Conservation (phyloP, 2,329 filamentous ascomycete species). For the Diplodia seriata region DNA sequence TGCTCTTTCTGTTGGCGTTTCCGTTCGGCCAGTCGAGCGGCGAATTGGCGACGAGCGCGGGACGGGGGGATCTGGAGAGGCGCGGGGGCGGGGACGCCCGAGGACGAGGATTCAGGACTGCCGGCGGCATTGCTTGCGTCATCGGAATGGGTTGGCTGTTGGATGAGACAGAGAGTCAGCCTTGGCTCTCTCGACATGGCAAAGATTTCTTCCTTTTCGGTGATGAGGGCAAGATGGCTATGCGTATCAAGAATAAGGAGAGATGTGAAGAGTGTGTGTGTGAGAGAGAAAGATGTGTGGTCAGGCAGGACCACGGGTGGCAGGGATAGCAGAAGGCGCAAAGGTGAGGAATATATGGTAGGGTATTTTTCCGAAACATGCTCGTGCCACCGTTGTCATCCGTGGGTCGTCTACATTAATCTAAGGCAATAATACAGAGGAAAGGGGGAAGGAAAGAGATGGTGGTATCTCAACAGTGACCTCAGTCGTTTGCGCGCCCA, state of each 20-base stretch:
- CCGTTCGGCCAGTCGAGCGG: slow-evolving; percentile 74
- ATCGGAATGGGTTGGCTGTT: slow-evolving; percentile 32
- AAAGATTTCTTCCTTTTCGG: slow-evolving; percentile 38
- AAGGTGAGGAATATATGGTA: slow-evolving; percentile 30
- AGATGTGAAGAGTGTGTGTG: background rate
- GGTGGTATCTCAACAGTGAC: slow-evolving; percentile 28
- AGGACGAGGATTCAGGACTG: slow-evolving; percentile 47
- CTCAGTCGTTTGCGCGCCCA: slow-evolving; percentile 24
- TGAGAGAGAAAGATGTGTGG: background rate
- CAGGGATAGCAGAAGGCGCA: slow-evolving; percentile 26
- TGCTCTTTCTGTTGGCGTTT: slow-evolving; percentile 40
- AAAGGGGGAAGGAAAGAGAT: slow-evolving; percentile 29
- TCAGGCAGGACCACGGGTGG: slow-evolving; percentile 11
- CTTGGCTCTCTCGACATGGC: slow-evolving; percentile 38
- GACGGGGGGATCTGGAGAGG: slow-evolving; percentile 87
- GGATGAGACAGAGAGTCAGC: slow-evolving; percentile 34
- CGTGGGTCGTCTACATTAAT: slow-evolving; percentile 30
- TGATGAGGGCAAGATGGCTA: slow-evolving; percentile 42
- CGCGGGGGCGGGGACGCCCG: slow-evolving; percentile 63
- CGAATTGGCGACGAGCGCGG: slow-evolving; percentile 85
- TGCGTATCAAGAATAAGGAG: slow-evolving; percentile 32
- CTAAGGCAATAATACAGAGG: slow-evolving; percentile 33
- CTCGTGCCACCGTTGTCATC: slow-evolving; percentile 19
- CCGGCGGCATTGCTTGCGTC: slow-evolving; percentile 11
- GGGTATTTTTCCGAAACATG: slow-evolving; percentile 18